These are phyloP conservation scores for Zymoseptoria crescenta DNA, from an alignment of 2,329 filamentous ascomycete species.

Conservation along the genomic window DNA sequence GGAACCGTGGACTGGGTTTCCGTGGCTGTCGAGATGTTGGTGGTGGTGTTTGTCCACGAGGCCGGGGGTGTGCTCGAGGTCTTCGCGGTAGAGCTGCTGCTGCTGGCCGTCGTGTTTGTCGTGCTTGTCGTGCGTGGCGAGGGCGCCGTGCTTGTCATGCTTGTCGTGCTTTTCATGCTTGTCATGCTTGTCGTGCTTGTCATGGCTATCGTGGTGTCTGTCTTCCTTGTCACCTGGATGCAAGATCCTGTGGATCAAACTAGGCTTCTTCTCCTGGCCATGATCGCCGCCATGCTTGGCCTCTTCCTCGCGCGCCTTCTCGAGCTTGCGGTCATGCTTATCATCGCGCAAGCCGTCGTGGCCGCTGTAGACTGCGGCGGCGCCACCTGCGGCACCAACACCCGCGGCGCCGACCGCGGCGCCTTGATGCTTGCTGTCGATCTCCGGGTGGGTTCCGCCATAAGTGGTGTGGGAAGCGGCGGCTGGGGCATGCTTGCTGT, in stretches of 20 bases:
- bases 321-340: conserved; percentile 18
- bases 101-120: neutral
- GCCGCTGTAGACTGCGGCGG: neutral
- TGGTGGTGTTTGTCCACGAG: neutral
- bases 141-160: neutral
- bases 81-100: neutral
- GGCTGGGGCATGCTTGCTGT: conserved; percentile 19
- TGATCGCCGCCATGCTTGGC: conserved; percentile 22
- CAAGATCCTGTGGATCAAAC: conserved; percentile 23
- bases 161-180: neutral
- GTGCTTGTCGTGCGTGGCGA: neutral
- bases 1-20: neutral
- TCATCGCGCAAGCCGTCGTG: conserved; percentile 1
- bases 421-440: conserved; percentile 28
- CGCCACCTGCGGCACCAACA: conserved; percentile 1
- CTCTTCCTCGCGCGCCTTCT: conserved; percentile 25
- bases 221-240: conserved; percentile 22
- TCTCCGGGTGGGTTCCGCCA: conserved; percentile 13
- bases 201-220: conserved; percentile 4
- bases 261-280: conserved; percentile 29
- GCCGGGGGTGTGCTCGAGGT: neutral
- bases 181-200: neutral
- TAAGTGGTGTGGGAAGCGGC: conserved; percentile 8
- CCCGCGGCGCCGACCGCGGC: conserved; percentile 3
- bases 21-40: neutral